Evolutionary conservation across 768 basidiomycete genomes (phyloP), one percentile per base, ranked within the genome.

Genomic region (Hemileccinum rubropunctum): DNA sequence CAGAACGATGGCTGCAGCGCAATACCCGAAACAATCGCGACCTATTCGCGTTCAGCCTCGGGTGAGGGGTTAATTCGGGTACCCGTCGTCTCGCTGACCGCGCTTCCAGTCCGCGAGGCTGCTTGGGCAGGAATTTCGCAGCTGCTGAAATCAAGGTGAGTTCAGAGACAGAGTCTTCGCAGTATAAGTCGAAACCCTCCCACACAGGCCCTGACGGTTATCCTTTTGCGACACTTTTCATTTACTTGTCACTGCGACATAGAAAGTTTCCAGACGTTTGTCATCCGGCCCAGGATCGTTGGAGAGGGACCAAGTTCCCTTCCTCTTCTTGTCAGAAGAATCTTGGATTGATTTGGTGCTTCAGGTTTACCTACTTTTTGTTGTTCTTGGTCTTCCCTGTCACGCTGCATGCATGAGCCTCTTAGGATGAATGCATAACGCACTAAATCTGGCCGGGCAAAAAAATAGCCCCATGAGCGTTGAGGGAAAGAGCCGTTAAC

Each of bases 181-280:
- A 11, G n/a, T 14, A 9, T 11, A 11, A 27, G 18, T 45, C 45
- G 38, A 53, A 26, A 47, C n/a, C 6, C 27, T 18, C 32, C 27
- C 32, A 37, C 33, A 42, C 23, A 68, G 69, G 71, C 65, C n/a
- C 67, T 82, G 45, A 69, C 74, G 26, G 63, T 79, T 20, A 73
- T 76, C 11, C 75, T 85, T 30, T 60, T 84, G 56, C 75, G 70
- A 28, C 75, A 77, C 30, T 85, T 82, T 60, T 71, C 75, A 8
- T 82, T 84, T 58, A 66, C 73, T 3, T 79, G 78, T 52, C 61
- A 70, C 18, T 58, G 70, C 43, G 70, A 82, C 32, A 83, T 84
- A 41, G 82, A 84, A 56, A 61, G 79, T 20, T 84, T 84, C 63
- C 81, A 83, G 56, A 82, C 82, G 45, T 84, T 84, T 51, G 83